Evolutionary conservation across 495 filamentous ascomycete genomes (phyloP).

Genomic region (Talaromyces ruber): DNA sequence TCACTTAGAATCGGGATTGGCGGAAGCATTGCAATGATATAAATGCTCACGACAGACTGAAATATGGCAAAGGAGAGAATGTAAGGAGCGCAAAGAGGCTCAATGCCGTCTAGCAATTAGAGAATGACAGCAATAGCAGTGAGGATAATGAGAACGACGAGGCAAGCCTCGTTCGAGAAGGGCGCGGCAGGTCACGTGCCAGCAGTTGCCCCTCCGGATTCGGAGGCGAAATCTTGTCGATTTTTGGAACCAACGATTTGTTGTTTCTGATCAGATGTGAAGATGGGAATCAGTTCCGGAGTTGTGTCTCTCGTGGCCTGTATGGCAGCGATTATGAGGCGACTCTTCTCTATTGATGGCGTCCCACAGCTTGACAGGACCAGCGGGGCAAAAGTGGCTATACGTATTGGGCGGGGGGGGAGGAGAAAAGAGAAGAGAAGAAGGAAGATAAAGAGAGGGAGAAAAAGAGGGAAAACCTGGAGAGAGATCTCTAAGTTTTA

Average conservation of each 20-base stretch:
- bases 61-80: not conserved
- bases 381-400: not conserved
- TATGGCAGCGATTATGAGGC: not conserved
- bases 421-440: not conserved
- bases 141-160: not conserved
- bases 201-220: not conserved
- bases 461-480: not conserved
- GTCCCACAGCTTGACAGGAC: not conserved
- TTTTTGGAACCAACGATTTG: not conserved
- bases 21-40: constrained; percentile 57
- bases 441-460: not conserved
- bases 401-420: not conserved
- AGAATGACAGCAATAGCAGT: not conserved
- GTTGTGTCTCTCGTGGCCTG: not conserved
- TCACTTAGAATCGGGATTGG: constrained; percentile 69
- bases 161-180: not conserved
- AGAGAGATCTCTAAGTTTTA: not conserved
- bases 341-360: not conserved
- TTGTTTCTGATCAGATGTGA: not conserved
- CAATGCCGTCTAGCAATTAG: constrained; percentile 8
- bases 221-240: not conserved
- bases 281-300: not conserved
- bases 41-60: not conserved
- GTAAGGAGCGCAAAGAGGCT: not conserved
- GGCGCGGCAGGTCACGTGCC: not conserved